Base-by-base conservation (phyloP, 495 filamentous ascomycete genomes). In the Talaromyces borbonicus region DNA sequence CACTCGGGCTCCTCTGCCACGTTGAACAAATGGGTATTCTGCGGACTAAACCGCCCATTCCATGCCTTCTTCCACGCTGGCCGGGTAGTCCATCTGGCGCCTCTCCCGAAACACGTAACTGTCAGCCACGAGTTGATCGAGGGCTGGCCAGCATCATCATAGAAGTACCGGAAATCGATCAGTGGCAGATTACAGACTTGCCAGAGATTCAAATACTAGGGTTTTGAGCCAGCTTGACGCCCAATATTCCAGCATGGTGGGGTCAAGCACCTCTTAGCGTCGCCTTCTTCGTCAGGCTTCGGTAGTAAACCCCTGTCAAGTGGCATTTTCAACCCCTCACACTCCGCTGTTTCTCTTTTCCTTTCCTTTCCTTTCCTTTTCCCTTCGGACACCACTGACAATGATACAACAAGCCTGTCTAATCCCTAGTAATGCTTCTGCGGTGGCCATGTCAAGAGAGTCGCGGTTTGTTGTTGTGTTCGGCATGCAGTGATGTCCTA, bases 221-320 rank as follows among this genome's bases (percentile, higher is more conserved):
- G 38, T 23, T 22, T 26, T n/a, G 16, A 26, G 20, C 20, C 22
- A 41, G 26, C 20, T 41, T 41, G 38, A 2, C 38, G 38, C 38
- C 38, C 38, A 41, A 41, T 41, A 41, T 41, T 26, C 11, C 20
- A 22, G 16, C 23, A 24, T 20, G 38, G 38, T 23, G 20, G 38
- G 38, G 38, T 23, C 15, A 35, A n/a, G n/a, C n/a, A n/a, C n/a
- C n/a, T n/a, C n/a, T n/a, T n/a, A n/a, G n/a, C n/a, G n/a, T n/a
- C n/a, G 38, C 38, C 38, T 41, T 41, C 38, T 41, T 41, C 38
- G 12, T 41, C 38, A 41, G 38, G 38, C 38, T 41, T 41, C 38
- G 26, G 26, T 38, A 8, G 12, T 26, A n/a, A n/a, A n/a, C n/a
- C n/a, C n/a, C n/a, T n/a, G n/a, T n/a, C n/a, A n/a, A n/a, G n/a